Conservation (phyloP, 2,329 filamentous ascomycete species). For the Cadophora sp. region DNA sequence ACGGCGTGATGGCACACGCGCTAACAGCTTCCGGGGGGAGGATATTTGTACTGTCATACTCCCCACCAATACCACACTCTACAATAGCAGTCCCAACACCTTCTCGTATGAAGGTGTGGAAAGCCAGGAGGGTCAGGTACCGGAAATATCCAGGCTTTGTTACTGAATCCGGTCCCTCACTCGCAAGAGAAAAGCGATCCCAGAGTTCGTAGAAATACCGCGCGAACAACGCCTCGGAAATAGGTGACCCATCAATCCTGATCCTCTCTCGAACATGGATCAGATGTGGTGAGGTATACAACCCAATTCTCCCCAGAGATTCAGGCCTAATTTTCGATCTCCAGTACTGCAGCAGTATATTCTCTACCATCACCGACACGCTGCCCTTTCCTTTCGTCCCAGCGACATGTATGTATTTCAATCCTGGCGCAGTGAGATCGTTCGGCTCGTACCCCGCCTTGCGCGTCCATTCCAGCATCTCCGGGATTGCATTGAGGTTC, state of each 20-base stretch:
- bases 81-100: slow-evolving; percentile 81
- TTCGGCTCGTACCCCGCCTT: slow-evolving; percentile 38
- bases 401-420: slow-evolving; percentile 40
- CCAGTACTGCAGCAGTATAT: slow-evolving; percentile 64
- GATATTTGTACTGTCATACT: slow-evolving; percentile 92
- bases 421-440: slow-evolving; percentile 35
- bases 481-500: slow-evolving; percentile 42
- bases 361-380: slow-evolving; percentile 71
- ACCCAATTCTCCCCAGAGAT: slow-evolving; percentile 53
- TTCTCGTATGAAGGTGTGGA: slow-evolving; percentile 81
- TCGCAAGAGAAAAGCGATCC: slow-evolving; percentile 54
- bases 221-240: slow-evolving; percentile 65
- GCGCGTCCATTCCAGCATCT: slow-evolving; percentile 44
- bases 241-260: slow-evolving; percentile 63
- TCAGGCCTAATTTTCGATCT: slow-evolving; percentile 17
- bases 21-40: slow-evolving; percentile 60
- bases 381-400: slow-evolving; percentile 53
- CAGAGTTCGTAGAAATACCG: slow-evolving; percentile 73
- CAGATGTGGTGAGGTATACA: slow-evolving; percentile 74
- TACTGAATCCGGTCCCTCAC: slow-evolving; percentile 33
- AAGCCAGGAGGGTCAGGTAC: slow-evolving; percentile 86
- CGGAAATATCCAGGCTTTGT: slow-evolving; percentile 90
- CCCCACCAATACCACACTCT: slow-evolving; percentile 93
- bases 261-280: slow-evolving; percentile 73
- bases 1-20: slow-evolving; percentile 76